A percentile compares a stretch with the other conserved stretches of the same genome.
Evolutionary conservation across 2,329 filamentous ascomycete species (phyloP).

Genomic region (Stenocarpella maydis): DNA sequence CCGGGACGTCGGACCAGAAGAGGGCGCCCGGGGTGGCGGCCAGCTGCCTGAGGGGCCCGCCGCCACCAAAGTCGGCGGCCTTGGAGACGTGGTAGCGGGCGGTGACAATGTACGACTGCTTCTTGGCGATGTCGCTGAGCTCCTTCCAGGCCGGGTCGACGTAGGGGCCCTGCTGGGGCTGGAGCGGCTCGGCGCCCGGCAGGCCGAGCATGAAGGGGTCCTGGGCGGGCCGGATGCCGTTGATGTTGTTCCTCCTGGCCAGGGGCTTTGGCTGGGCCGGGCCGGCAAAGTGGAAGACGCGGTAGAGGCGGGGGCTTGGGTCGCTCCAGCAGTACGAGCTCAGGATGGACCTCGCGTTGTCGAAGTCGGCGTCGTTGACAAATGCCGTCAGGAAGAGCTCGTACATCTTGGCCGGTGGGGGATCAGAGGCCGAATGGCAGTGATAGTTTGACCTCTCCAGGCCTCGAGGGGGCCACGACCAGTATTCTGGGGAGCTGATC

Average conservation of each 20-base stretch:
- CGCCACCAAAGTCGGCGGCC: constrained; percentile 55
- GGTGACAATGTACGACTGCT: constrained; percentile 66
- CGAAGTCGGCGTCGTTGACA: constrained; percentile 59
- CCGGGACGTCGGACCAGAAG: constrained; percentile 68
- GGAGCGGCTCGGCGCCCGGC: constrained; percentile 20
- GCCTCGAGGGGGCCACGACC: not conserved
- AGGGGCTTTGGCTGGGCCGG: constrained; percentile 39
- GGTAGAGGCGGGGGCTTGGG: constrained; percentile 57
- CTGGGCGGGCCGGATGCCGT: constrained; percentile 28
- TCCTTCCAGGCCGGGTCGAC: constrained; percentile 54
- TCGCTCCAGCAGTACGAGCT: constrained; percentile 66
- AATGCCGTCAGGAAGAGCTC: constrained; percentile 66
- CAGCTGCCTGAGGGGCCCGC: constrained; percentile 39
- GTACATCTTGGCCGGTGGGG: constrained; percentile 54
- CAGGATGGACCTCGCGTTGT: constrained; percentile 60
- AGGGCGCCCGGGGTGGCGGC: constrained; percentile 52
- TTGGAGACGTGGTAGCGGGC: constrained; percentile 61
- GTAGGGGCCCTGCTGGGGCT: not conserved
- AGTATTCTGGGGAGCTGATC: not conserved
- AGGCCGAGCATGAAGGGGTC: constrained; percentile 32
- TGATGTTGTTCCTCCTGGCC: constrained; percentile 38
- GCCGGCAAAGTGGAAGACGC: constrained; percentile 63
- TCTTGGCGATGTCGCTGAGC: constrained; percentile 61
- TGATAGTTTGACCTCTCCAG: not conserved
- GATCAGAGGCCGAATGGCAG: not conserved